These are phyloP conservation scores for Chaetomium olivaceum DNA, from an alignment of 2,329 filamentous ascomycete species.

Conservation along the genomic window DNA sequence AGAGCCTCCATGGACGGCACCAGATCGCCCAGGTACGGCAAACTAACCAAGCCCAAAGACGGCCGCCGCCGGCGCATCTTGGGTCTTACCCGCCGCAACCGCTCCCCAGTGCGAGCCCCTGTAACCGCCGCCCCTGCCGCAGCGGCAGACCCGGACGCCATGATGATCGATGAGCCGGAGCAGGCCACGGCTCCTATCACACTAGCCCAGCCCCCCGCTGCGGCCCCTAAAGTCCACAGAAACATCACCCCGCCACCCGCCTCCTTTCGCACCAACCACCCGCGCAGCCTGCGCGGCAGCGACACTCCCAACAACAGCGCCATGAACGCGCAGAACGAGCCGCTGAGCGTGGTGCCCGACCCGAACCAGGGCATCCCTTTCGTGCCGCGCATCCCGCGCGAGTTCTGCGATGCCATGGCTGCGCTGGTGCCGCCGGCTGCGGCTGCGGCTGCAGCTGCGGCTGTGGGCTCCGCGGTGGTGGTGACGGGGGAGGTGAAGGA, in stretches of 20 bases:
- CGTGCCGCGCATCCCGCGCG: conserved; percentile 46
- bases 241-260: conserved; percentile 16
- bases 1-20: not conserved
- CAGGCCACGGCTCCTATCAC: not conserved
- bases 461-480: not conserved
- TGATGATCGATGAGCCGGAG: conserved; percentile 28
- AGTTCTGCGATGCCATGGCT: conserved; percentile 18
- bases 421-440: conserved; percentile 11
- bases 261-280: conserved; percentile 14
- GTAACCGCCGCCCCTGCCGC: not conserved
- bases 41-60: conserved; percentile 25
- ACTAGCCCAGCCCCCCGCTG: not conserved
- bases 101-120: not conserved
- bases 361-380: conserved; percentile 49
- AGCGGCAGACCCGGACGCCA: conserved; percentile 21
- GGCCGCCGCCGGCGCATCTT: conserved; percentile 18
- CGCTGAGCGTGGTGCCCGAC: conserved; percentile 47
- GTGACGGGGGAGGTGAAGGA: not conserved
- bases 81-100: conserved; percentile 11
- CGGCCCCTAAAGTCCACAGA: not conserved
- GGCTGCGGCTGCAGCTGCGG: not conserved
- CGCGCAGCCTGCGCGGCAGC: conserved; percentile 12
- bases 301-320: conserved; percentile 38
- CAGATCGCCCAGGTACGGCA: conserved; percentile 10
- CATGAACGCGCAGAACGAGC: conserved; percentile 32